Conservation (phyloP, 306 rosid species). For the Lathyrus tuberosus region DNA sequence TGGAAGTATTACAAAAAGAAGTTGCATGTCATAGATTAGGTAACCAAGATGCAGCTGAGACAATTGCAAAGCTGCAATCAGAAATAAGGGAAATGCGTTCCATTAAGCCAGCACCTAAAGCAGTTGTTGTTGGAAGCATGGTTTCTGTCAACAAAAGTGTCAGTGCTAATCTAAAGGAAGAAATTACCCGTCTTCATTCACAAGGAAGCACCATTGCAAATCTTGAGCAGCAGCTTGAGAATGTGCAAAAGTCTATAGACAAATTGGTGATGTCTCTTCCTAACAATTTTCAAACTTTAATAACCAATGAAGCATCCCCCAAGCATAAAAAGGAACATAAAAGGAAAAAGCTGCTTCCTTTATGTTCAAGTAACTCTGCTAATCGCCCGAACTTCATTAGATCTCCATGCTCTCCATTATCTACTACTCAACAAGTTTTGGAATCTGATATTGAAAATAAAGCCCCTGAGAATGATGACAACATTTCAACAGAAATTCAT, state of each 20-base stretch:
- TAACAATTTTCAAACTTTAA: conserved; percentile 59
- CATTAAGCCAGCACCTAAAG: conserved; percentile 62
- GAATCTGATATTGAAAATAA: conserved; percentile 78
- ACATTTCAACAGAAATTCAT: conserved; percentile 53
- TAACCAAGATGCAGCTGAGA: conserved; percentile 99
- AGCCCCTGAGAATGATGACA: conserved; percentile 69
- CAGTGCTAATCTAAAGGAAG: conserved; percentile 96
- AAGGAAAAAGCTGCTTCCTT: conserved; percentile 82
- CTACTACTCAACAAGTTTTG: conserved; percentile 72
- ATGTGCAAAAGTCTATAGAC: conserved; percentile 97
- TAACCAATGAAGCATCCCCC: conserved; percentile 58
- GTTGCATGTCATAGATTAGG: conserved; percentile 98
- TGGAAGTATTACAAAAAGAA: conserved; percentile 94
- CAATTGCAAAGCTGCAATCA: conserved; percentile 92
- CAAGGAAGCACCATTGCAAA: conserved; percentile 97
- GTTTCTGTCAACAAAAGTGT: conserved; percentile 81
- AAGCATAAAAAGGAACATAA: conserved; percentile 73
- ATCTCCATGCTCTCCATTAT: conserved; percentile 92
- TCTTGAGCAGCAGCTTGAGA: conserved; percentile 98
- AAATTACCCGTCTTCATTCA: conserved; percentile 95
- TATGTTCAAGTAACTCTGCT: conserved; percentile 64
- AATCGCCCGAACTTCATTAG: conserved; percentile 75
- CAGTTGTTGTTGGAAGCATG: conserved; percentile 74
- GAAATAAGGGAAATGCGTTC: conserved; percentile 93
- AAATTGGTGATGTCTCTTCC: conserved; percentile 98